Conservation (phyloP, 2,329 filamentous ascomycete genomes). For the Helicocarpus griseus region DNA sequence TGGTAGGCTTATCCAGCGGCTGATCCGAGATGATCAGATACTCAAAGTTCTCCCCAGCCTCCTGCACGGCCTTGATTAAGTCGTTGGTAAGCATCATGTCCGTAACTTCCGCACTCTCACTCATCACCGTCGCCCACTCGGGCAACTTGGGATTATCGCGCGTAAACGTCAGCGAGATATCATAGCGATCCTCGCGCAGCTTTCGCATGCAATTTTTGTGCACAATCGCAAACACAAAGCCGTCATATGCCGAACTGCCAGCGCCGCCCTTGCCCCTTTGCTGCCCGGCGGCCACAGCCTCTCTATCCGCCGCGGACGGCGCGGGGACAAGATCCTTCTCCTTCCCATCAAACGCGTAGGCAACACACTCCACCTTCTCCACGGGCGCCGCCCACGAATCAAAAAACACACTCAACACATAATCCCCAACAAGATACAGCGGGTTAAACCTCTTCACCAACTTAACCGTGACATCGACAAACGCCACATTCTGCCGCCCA, state of each 20-base stretch:
- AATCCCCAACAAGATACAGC: constrained; percentile 55
- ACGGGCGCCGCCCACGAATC: constrained; percentile 61
- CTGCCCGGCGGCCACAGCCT: constrained; percentile 51
- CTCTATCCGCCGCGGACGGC: constrained; percentile 48
- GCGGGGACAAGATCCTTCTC: constrained; percentile 68
- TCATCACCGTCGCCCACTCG: constrained; percentile 87
- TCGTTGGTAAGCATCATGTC: constrained; percentile 81
- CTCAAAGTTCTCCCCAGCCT: constrained; percentile 72
- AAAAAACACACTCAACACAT: constrained; percentile 62
- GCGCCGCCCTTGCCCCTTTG: constrained; percentile 42
- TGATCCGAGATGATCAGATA: constrained; percentile 86
- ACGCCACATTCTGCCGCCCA: constrained; percentile 86
- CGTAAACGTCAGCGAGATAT: constrained; percentile 82
- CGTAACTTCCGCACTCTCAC: constrained; percentile 89
- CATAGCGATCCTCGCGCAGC: constrained; percentile 85
- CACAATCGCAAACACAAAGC: constrained; percentile 89
- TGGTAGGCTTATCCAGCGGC: constrained; percentile 74
- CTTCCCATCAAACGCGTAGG: constrained; percentile 87
- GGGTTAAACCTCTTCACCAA: constrained; percentile 86
- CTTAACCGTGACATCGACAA: constrained; percentile 73
- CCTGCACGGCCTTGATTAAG: constrained; percentile 65
- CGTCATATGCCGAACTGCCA: constrained; percentile 61
- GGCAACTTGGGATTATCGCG: constrained; percentile 90
- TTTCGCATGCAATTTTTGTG: constrained; percentile 91
- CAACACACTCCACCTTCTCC: constrained; percentile 65